Evolutionary conservation across 805 yeast species (phyloP), one percentile per base, ranked within the genome.

Genomic region (Barnettozyma sp.): DNA sequence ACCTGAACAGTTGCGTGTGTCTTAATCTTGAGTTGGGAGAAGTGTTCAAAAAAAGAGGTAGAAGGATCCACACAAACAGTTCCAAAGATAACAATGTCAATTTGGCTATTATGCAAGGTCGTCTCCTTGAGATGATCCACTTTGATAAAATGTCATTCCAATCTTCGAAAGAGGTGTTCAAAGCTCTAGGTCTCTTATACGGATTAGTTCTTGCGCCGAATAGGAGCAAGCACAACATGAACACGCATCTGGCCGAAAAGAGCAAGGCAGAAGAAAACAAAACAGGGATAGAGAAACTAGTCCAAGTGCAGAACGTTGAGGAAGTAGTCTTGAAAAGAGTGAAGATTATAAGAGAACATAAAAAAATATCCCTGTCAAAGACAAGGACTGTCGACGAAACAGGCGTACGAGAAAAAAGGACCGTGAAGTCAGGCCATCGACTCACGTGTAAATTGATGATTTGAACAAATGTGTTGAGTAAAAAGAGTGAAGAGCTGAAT

Each of bases 51-150:
- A 6, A 1, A 5, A 32, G 16, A 26, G 35, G 35, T 6, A 12
- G 6, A 8, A 9, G 6, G 4, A 27, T 36, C 19, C 39, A 36
- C 25, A 31, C 35, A 1, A 36, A 31, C 11, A 31, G 32, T 13
- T 31, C 39, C 8, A 7, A 7, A 5, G 13, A 27, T 13, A 27
- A 26, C 17, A n/a, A 5, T 11, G 27, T 26, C 25, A 36, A 36
- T 23, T 7, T 31, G 21, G 39, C 18, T 9, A 36, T 36, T 11
- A 7, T 31, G 22, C 39, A 36, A 26, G 39, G 39, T 22, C 32
- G 39, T 17, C 20, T 36, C 6, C 23, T 36, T 11, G 39, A 36
- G 17, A 22, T 36, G 39, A 36, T 36, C 17, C 30, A 21, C 4
- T 22, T 36, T 11, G 39, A 36, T 26, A 6, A n/a, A 4, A 13